phyloP scores from a whole-genome alignment of 352 stramenopile species.

The Pythium dissotocum region DNA sequence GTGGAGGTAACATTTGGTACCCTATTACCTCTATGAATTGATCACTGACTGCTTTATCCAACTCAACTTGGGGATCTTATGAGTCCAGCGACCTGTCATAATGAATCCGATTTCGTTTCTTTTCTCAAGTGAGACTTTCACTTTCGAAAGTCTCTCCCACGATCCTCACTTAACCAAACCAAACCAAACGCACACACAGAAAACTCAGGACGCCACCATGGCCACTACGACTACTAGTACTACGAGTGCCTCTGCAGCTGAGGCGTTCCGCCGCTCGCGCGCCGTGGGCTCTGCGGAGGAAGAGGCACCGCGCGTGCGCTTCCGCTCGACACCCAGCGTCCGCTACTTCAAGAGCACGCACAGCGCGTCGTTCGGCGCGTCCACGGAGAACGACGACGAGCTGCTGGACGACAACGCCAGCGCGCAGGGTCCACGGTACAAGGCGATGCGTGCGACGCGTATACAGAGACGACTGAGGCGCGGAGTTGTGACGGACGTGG shows the following conservation, averaged over 20 bases:
- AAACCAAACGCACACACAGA: neutral
- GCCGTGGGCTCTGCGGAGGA: conserved; percentile 12
- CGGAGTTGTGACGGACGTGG: neutral
- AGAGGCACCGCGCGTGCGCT: conserved; percentile 18
- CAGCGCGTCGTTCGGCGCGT: conserved; percentile 15
- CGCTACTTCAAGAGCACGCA: conserved; percentile 27
- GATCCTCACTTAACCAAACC: neutral
- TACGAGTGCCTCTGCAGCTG: neutral
- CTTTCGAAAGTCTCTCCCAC: neutral
- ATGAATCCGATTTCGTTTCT: neutral
- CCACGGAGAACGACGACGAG: conserved; percentile 1
- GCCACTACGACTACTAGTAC: neutral
- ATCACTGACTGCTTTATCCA: neutral
- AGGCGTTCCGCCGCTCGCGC: neutral
- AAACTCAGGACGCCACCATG: neutral
- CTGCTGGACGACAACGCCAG: neutral
- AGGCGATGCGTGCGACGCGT: conserved; percentile 15
- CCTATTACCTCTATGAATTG: neutral
- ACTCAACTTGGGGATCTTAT: neutral
- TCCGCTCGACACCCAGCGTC: conserved; percentile 24
- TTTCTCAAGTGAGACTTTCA: neutral
- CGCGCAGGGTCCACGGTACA: conserved; percentile 9
- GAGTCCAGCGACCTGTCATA: neutral
- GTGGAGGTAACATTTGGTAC: neutral
- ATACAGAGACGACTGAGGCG: neutral